Conservation (phyloP, 495 filamentous ascomycete genomes). For the Penicillium dipodomyicola region DNA sequence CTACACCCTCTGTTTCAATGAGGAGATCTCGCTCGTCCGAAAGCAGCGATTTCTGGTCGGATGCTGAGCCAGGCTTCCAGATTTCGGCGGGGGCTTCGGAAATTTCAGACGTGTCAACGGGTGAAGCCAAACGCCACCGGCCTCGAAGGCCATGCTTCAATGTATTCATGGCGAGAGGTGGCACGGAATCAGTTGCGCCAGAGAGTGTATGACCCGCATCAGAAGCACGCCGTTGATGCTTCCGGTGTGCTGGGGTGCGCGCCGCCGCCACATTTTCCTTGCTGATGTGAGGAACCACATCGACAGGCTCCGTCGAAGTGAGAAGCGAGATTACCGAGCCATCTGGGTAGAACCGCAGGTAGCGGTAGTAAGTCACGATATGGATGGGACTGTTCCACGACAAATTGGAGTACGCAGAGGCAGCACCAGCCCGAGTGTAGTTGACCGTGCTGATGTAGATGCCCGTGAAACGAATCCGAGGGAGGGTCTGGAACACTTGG, state of each 20-base stretch:
- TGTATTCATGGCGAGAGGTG: constrained; percentile 40
- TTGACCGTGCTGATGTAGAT: constrained; percentile 96
- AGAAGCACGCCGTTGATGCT: constrained; percentile 34
- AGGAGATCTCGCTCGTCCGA: constrained; percentile 50
- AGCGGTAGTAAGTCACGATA: constrained; percentile 97
- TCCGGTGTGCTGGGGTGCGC: constrained; percentile 26
- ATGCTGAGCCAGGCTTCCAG: constrained; percentile 8
- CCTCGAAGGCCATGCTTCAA: constrained; percentile 61
- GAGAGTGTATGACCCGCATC: constrained; percentile 40
- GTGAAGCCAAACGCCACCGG: constrained; percentile 57
- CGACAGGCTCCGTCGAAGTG: constrained; percentile 74
- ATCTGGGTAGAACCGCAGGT: constrained; percentile 91
- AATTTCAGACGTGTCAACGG: constrained; percentile 22
- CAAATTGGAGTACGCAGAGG: constrained; percentile 51
- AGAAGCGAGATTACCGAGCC: constrained; percentile 76
- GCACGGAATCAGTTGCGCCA: constrained; percentile 35
- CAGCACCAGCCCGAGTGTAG: constrained; percentile 79
- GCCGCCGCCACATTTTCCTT: constrained; percentile 47
- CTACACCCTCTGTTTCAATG: constrained; percentile 82
- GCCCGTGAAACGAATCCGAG: constrained; percentile 88
- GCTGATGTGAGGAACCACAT: constrained; percentile 75
- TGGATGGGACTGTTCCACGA: constrained; percentile 83
- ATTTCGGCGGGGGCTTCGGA: constrained; percentile 18
- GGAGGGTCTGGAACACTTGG: constrained; percentile 74
- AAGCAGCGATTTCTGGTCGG: constrained; percentile 14